Evolutionary conservation across 225 moss, liverwort and hornwort species (phyloP), one percentile per base, ranked within the genome.

Genomic region (Lunularia cruciata): DNA sequence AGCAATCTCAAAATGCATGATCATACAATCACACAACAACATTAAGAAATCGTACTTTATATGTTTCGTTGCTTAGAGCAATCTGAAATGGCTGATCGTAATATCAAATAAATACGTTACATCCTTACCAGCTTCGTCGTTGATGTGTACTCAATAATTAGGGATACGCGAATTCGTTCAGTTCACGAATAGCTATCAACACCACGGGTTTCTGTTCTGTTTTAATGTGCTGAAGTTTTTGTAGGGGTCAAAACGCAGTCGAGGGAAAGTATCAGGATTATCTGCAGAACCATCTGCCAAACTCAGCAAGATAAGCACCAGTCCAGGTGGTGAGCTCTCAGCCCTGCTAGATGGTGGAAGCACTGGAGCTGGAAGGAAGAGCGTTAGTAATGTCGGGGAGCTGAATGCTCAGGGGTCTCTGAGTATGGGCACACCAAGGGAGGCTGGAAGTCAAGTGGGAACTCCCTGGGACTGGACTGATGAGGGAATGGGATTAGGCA

Each of bases 381-480:
- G 68, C 59, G 77, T 68, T 33, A 90, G 86, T 3, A 85, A 76
- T 76, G 65, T 73, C 48, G 90, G 83, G 43, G 93, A 88, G 49
- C 58, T 89, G 19, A 91, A 84, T 58, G 75, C 82, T 10, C 88
- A 83, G 62, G 92, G 85, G 57, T 79, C 89, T n/a, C 74, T 86
- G 65, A 76, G 64, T 43, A 80, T 89, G 62, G 88, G 82, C 55
- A 92, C 90, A 15, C 92, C 95, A 60, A 81, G 86, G 65, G 90
- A 80, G 68, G 71, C 67, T 65, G 83, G 84, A 14, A 91, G 89
- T 74, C 96, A 93, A 77, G 77, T 79, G 70, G 91, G 86, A 66
- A 89, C 83, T 59, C 86, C 98, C 66, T 98, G 92, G 98, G 92
- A 98, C 70, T 91, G 91, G 83, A 83, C 89, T 81, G 90, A 83